Conservation (phyloP, 1,284 basidiomycete species). For the Leccinum fallax region DNA sequence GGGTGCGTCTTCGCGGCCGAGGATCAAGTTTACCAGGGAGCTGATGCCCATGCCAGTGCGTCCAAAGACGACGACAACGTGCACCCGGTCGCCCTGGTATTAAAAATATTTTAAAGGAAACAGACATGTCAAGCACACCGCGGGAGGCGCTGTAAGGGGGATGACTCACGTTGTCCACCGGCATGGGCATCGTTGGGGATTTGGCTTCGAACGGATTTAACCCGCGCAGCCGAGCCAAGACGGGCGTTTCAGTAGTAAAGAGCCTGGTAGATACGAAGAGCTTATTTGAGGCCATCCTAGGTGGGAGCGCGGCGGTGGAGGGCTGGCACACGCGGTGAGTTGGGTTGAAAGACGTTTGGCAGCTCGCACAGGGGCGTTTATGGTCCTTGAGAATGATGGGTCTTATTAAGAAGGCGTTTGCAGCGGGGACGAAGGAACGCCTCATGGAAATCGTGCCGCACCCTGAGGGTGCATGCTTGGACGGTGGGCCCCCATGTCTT, state of each 20-base stretch:
- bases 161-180: slow-evolving; percentile 32
- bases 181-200: slow-evolving; percentile 28
- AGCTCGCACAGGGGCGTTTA: slow-evolving; percentile 27
- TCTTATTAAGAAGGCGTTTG: slow-evolving; percentile 24
- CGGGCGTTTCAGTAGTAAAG: slow-evolving; percentile 25
- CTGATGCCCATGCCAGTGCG: slow-evolving; percentile 37
- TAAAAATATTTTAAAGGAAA: not conserved
- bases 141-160: not conserved
- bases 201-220: slow-evolving; percentile 31
- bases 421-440: slow-evolving; percentile 20
- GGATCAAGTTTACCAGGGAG: slow-evolving; percentile 33
- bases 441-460: slow-evolving; percentile 34
- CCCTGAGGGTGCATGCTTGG: slow-evolving; percentile 20
- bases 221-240: slow-evolving; percentile 28
- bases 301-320: slow-evolving; percentile 1
- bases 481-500: slow-evolving; percentile 10
- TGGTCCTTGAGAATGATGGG: slow-evolving; percentile 14
- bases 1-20: slow-evolving; percentile 36
- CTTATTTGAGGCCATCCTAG: slow-evolving; percentile 29
- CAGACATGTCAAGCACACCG: not conserved
- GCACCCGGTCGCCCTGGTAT: slow-evolving; percentile 31
- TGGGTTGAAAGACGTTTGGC: slow-evolving; percentile 15
- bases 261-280: slow-evolving; percentile 25
- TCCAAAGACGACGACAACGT: slow-evolving; percentile 35
- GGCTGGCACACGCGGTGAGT: slow-evolving; percentile 13